phyloP scores from a whole-genome alignment of 495 filamentous ascomycete species.

The Xylaria acuta region DNA sequence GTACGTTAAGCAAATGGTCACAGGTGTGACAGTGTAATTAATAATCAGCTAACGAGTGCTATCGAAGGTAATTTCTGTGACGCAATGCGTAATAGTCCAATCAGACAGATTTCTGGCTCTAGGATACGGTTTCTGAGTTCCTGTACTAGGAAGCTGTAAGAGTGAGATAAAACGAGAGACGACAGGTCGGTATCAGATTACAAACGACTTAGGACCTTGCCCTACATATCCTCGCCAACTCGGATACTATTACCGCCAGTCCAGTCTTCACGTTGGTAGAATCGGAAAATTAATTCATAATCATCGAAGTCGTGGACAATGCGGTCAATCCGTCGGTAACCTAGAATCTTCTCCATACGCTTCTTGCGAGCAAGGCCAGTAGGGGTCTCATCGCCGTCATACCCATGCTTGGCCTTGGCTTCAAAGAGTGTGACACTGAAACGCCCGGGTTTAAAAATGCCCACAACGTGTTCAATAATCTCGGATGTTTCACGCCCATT shows the following conservation, averaged over 20 bases:
- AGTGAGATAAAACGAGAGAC: constrained; percentile 22
- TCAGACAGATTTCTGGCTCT: constrained; percentile 14
- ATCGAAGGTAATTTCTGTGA: constrained; percentile 19
- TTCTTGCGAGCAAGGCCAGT: constrained; percentile 54
- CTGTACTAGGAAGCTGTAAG: constrained; percentile 19
- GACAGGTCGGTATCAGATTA: constrained; percentile 11
- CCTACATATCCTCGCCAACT: constrained; percentile 61
- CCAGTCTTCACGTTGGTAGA: constrained; percentile 94
- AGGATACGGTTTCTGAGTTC: neutral
- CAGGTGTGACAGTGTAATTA: constrained; percentile 22
- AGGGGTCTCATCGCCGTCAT: constrained; percentile 53
- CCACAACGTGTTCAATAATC: constrained; percentile 89
- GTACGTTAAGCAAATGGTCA: neutral
- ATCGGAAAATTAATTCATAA: constrained; percentile 96
- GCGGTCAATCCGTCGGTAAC: constrained; percentile 89
- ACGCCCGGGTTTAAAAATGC: constrained; percentile 93
- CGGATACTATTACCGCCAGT: constrained; percentile 73
- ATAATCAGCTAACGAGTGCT: constrained; percentile 23
- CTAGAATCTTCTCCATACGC: constrained; percentile 81
- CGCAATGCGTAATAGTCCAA: constrained; percentile 20
- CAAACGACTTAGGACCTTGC: constrained; percentile 18
- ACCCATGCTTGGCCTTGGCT: constrained; percentile 64
- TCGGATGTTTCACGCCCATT: constrained; percentile 87
- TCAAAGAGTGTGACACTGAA: constrained; percentile 99
- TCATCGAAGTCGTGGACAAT: constrained; percentile 98